These are phyloP conservation scores for Aspergillus baeticus DNA, from an alignment of 495 filamentous ascomycete species.

Conservation along the genomic window DNA sequence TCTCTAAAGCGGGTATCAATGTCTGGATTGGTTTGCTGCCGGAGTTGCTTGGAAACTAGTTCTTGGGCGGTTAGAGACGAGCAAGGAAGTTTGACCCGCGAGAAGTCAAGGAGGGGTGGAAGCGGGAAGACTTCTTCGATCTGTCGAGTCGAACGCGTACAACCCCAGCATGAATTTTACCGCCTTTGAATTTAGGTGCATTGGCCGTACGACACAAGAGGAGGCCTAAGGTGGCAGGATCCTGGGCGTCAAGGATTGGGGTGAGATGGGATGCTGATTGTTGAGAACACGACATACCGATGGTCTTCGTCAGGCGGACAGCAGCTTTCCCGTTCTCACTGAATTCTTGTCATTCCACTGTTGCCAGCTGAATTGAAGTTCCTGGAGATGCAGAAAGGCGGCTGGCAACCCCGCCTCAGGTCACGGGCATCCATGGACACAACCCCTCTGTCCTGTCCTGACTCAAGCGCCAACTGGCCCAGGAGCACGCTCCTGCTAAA, in stretches of 20 bases:
- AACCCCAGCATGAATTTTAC: not conserved
- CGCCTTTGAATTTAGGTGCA: not conserved
- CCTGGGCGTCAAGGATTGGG: not conserved
- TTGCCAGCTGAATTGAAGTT: not conserved
- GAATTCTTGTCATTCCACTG: not conserved
- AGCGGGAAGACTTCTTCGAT: not conserved
- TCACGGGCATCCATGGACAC: too few species aligned
- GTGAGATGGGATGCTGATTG: not conserved
- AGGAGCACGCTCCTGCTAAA: too few species aligned
- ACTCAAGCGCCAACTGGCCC: too few species aligned
- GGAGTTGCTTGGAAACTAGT: not conserved
- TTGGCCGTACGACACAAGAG: not conserved
- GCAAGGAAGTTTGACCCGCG: not conserved
- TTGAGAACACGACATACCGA: not conserved
- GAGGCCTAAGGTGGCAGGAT: not conserved
- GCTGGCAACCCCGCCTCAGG: not conserved
- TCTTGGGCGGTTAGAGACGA: not conserved
- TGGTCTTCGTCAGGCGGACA: conserved; percentile 2
- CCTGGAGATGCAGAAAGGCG: not conserved
- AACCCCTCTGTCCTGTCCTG: too few species aligned
- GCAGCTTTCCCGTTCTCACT: not conserved
- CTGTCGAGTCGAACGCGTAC: conserved; percentile 2
- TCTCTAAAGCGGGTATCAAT: not conserved
- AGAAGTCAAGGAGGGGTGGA: not conserved
- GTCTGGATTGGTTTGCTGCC: not conserved